Evolutionary conservation across 495 filamentous ascomycete species (phyloP).

Genomic region (Aspergillus mulundensis): DNA sequence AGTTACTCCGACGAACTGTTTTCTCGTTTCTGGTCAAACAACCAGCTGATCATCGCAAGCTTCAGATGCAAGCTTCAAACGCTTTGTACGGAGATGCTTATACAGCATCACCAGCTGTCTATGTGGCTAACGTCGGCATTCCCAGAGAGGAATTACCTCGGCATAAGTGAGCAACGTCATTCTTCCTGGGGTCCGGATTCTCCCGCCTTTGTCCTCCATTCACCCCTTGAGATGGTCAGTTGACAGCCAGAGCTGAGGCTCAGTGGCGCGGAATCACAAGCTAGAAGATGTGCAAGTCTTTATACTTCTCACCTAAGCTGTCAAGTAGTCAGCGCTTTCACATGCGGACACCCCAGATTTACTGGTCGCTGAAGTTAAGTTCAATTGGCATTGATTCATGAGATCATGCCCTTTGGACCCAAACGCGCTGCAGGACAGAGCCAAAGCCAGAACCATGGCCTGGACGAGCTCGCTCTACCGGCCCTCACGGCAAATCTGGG

Average conservation of each 20-base stretch:
- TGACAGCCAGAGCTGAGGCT: background rate
- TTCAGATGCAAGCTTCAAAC: background rate
- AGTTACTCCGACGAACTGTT: background rate
- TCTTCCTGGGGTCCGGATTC: slow-evolving; percentile 7
- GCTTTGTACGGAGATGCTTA: background rate
- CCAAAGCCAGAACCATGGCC: background rate
- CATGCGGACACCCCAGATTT: background rate
- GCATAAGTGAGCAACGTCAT: slow-evolving; percentile 11
- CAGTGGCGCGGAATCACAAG: background rate
- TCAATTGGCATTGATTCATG: background rate
- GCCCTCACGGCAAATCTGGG: background rate
- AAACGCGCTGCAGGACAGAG: background rate
- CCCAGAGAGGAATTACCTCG: slow-evolving; percentile 9
- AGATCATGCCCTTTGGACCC: slow-evolving; percentile 3
- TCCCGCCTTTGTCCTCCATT: slow-evolving; percentile 2
- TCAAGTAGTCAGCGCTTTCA: background rate
- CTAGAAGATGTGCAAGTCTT: background rate
- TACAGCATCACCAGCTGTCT: background rate
- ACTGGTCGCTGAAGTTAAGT: background rate
- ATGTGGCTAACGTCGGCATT: slow-evolving; percentile 7
- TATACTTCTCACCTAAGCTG: background rate
- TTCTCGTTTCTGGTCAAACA: background rate
- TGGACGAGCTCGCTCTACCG: background rate
- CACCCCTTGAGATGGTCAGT: background rate
- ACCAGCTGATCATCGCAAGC: background rate